Percentiles rank a stretch among this genome's conserved stretches.
These are phyloP conservation scores for Cercophora sp. DNA, from an alignment of 495 filamentous ascomycete species.

Conservation along the genomic window DNA sequence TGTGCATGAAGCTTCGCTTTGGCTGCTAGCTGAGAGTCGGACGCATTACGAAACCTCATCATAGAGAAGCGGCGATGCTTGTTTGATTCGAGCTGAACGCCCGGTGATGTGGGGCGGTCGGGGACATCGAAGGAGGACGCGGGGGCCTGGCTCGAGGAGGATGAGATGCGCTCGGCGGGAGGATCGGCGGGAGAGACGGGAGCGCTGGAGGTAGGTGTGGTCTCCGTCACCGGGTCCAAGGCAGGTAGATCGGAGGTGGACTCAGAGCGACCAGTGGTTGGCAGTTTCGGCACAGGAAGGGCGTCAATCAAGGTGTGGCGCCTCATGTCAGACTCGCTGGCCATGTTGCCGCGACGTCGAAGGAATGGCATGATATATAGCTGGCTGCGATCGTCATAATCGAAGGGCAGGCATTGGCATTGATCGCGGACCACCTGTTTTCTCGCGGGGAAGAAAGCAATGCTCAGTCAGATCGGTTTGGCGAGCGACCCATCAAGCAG, in stretches of 20 bases:
- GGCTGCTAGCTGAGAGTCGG: constrained; percentile 81
- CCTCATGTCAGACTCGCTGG: constrained; percentile 48
- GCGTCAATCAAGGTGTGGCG: constrained; percentile 39
- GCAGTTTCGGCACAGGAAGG: constrained; percentile 28
- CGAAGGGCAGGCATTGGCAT: constrained; percentile 34
- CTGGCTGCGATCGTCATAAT: constrained; percentile 37
- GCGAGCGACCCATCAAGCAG: too few species aligned
- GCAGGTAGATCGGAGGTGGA: constrained; percentile 21
- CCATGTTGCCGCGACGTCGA: constrained; percentile 47
- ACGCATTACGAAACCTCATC: constrained; percentile 87
- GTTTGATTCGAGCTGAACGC: constrained; percentile 43
- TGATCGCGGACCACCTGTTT: too few species aligned
- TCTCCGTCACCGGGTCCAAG: constrained; percentile 21
- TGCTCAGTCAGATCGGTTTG: background rate
- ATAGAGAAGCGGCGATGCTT: constrained; percentile 77
- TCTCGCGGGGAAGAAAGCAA: too few species aligned
- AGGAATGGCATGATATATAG: constrained; percentile 46
- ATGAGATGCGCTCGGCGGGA: constrained; percentile 19
- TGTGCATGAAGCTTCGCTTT: constrained; percentile 70
- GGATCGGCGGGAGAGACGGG: constrained; percentile 16
- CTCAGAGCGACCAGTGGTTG: constrained; percentile 13
- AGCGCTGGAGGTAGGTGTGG: constrained; percentile 12
- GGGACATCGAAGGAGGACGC: constrained; percentile 29
- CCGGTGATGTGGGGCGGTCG: constrained; percentile 33
- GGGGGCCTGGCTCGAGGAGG: constrained; percentile 18